Base-by-base conservation (phyloP, 495 filamentous ascomycete genomes). In the Daldinia decipiens region DNA sequence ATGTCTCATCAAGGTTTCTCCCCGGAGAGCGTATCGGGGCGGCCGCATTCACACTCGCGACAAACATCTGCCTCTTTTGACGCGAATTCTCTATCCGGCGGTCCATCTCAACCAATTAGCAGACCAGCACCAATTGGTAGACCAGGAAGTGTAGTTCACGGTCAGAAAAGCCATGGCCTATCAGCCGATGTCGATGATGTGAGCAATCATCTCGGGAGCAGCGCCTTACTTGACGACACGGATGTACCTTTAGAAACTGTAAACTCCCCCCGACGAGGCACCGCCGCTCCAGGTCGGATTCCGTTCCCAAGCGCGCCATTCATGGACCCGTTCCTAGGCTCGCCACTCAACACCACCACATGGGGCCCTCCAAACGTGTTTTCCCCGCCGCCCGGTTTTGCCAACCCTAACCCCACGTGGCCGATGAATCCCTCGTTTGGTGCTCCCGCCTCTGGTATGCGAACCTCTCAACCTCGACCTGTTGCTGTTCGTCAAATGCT, bases 51-150 rank as follows among this genome's bases (percentile, higher is more conserved):
- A 29, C 85, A 84, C 68, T 81, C 78, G 26, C 83, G 85, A 11
- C 85, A 82, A 58, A 78, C 76, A 13, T 84, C 79, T n/a, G 80
- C 71, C 3, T 79, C 77, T 58, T 82, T 82, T 58, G 86, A 87
- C 21, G 61, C 76, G 19, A 78, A 67, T 5, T 70, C 75, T 27
- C 74, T 79, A 12, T 5, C 47, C n/a, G 21, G 60, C 5, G 36
- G 11, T 8, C 26, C 57, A 5, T 76, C 82, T 47, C 91, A 93
- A 67, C 90, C 91, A 1, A 91, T 94, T 60, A 84, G 87, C 26
- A 88, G 92, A 31, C 95, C 95, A 47, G 88, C 92, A 26, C 95
- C 95, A 5, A 98, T 98, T 62, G 91, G 93, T 65, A 88, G 93
- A 39, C 94, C 95, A 1, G 89, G 89, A 21, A 98, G 94, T 79